Evolutionary conservation across 139 green algal species (phyloP), one percentile per base, ranked within the genome.

Genomic region (Picochlorum sp.): DNA sequence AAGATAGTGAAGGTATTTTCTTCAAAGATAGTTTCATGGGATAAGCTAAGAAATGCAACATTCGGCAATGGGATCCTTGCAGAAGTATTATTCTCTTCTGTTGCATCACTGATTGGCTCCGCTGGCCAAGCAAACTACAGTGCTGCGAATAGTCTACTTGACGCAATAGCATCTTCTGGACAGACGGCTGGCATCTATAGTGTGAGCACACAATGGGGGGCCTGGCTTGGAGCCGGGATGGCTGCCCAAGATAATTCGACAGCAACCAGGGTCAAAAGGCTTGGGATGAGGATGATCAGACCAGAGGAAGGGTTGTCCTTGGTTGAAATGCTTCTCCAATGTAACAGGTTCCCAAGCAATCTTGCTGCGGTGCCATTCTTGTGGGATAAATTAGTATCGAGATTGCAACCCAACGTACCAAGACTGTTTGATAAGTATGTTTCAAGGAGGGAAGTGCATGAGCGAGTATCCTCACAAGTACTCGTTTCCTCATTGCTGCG

Each of bases 241-340:
- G 77, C 77, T 3, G 57, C 72, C 1, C 47, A 50, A 13, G 81
- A 26, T 88, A 77, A 77, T 62, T 78, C 38, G 57, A 30, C 38
- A 37, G 67, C 38, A 68, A 77, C 64, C 16, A 70, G 88, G 4
- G 77, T 91, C 66, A 69, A 85, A 64, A 73, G 76, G 18, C 86
- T 72, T 30, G 88, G 89, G 57, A 88, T 96, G 67, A 72, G 60
- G 0, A 57, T 80, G 58, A 45, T 87, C 26, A 15, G 49, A 13
- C 57, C 77, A 5, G 16, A 37, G 4, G 6, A 67, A n/a, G 81
- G 81, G 1, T 80, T 93, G 79, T 75, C 71, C 3, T 79, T 73
- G 9, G 41, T 76, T 3, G 61, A 78, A 3, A 73, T 78, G 14
- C 24, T 71, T 56, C 58, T 76, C 1, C 31, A 16, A 26, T 23